Evolutionary conservation across 2,329 filamentous ascomycete species (phyloP), one percentile per base, ranked within the genome.

Genomic region (Penicillium psychrosexuale): DNA sequence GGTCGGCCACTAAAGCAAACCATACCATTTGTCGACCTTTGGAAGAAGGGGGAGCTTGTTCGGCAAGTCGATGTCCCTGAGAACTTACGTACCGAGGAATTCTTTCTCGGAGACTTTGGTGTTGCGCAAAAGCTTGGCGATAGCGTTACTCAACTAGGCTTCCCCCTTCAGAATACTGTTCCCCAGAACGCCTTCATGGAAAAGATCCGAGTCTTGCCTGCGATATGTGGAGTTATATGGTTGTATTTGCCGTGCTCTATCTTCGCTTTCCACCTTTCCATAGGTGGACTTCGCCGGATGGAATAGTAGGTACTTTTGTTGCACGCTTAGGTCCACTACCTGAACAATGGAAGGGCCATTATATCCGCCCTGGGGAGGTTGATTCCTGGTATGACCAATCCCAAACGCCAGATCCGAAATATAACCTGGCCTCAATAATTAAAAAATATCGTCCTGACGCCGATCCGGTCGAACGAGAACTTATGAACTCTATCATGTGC

Each of bases 171-270:
- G 49, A 58, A 44, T 63, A 55, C 53, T 67, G 66, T 48, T 65
- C 64, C 5, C 64, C 64, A 47, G 65, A 66, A 40, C 62, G 66
- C n/a, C 57, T 69, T 47, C 65, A 66, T 65, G 28, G 50, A 9
- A 44, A 61, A 56, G 52, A 52, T 7, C 56, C 63, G 44, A 67
- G 58, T 39, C 48, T 55, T 49, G 61, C 62, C 47, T 66, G 66
- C 38, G 66, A 66, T 36, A 67, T 70, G 57, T 68, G 65, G 66
- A 70, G 64, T 33, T 68, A 69, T 22, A 68, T 68, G 65, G 31
- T 61, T 52, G 38, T 66, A 11, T 68, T 70, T 38, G 28, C 56
- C 15, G 37, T 52, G 27, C 60, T 70, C 46, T 68, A 65, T 30
- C 53, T 62, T 49, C 51, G 53, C 5, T 45, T 38, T 47, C 9